Evolutionary conservation across 177 flowering plant species (phyloP), one percentile per base, ranked within the genome.

Genomic region (Vitis hybrid): DNA sequence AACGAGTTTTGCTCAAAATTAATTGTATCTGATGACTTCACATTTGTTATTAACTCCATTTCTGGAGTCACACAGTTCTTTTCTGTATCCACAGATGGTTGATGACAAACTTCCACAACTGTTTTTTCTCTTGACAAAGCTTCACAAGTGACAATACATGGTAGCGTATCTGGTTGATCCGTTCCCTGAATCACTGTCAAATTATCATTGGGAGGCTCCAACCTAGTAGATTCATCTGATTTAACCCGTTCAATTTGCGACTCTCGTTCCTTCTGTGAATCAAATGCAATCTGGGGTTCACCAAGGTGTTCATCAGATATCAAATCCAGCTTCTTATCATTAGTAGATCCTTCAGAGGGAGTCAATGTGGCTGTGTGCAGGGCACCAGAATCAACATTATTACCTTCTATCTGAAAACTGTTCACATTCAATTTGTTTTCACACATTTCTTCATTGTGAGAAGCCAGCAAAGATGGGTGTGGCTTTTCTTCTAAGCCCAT

Each of bases 401-500:
- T 50, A 16, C 11, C 20, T 11, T 53, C 67, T 14, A 3, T 33
- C 1, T 53, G 62, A 14, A 1, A 29, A 49, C n/a, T 2, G 2
- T 50, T 31, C 8, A 15, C 49, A 15, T 59, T 31, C 10, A 13
- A 5, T 18, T 12, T 18, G 31, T 31, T 50, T 2, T 10, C 4
- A 4, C 51, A 55, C n/a, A 12, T 60, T 8, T 72, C 70, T 49
- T 74, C 71, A 66, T 48, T 22, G 3, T 39, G 49, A 67, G 77
- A 69, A 53, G 15, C 65, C 13, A 51, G 26, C 11, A 39, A 7
- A 50, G 51, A 53, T 50, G 58, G 16, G 1, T 8, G 48, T 39
- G 60, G 75, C 63, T 60, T 72, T 64, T 64, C 74, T 52, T 69
- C 77, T 45, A 51, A 55, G 22, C 19, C 13, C 56, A 73, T 75